These are phyloP conservation scores for Coriaria nepalensis DNA, from an alignment of 306 rosid species.

Conservation along the genomic window DNA sequence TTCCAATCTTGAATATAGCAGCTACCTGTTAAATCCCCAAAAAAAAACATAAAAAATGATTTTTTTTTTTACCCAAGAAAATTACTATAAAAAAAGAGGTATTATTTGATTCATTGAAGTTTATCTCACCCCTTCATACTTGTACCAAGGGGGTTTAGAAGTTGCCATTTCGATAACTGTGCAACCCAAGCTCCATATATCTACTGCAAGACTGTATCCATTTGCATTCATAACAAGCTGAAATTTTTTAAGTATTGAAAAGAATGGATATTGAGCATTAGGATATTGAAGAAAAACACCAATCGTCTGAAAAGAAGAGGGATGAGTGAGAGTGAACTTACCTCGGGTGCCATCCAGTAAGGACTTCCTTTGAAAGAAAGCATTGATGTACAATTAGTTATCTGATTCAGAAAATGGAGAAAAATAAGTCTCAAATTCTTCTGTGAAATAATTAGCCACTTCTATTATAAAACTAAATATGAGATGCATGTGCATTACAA, in stretches of 20 bases:
- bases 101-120: constrained; percentile 11
- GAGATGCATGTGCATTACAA: too few relatives aligned
- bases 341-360: constrained; percentile 99
- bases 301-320: constrained; percentile 3
- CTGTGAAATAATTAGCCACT: too few relatives aligned
- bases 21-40: constrained; percentile 62
- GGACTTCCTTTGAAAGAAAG: constrained; percentile 99
- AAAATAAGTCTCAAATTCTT: not conserved
- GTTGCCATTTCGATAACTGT: constrained; percentile 98
- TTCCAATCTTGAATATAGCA: constrained; percentile 95
- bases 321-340: constrained; percentile 10
- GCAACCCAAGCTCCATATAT: constrained; percentile 97
- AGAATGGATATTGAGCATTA: not conserved
- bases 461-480: too few relatives aligned
- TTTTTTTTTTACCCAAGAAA: constrained; percentile 12
- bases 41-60: too few relatives aligned
- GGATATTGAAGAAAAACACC: not conserved
- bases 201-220: constrained; percentile 83
- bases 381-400: constrained; percentile 59
- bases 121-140: constrained; percentile 89
- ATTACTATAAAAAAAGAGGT: not conserved
- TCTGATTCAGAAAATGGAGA: constrained; percentile 33
- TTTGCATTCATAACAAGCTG: constrained; percentile 94
- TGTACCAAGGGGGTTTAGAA: constrained; percentile 94
- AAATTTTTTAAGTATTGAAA: constrained; percentile 9